These are phyloP conservation scores for Cornus controversa DNA, from an alignment of 148 eudicot species.

Conservation along the genomic window DNA sequence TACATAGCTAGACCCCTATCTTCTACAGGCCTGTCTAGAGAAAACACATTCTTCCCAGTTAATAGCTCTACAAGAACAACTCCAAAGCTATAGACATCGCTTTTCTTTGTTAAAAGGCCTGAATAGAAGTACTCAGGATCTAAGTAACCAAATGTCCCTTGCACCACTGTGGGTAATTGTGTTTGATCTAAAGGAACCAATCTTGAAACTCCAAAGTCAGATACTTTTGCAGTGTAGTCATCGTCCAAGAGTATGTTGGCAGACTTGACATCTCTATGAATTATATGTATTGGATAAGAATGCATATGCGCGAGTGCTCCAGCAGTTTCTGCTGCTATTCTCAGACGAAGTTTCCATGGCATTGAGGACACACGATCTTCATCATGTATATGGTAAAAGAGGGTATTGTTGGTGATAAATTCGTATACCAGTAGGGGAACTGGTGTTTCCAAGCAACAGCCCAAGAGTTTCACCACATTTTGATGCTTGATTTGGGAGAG, in stretches of 20 bases:
- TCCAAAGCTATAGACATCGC: conserved; percentile 17
- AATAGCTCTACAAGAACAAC: conserved; percentile 22
- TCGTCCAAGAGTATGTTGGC: conserved; percentile 21
- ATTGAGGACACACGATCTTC: background rate
- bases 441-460: conserved; percentile 4
- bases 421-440: conserved; percentile 17
- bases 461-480: background rate
- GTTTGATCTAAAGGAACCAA: conserved; percentile 12
- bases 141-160: conserved; percentile 23
- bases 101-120: conserved; percentile 17
- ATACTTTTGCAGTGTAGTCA: conserved; percentile 17
- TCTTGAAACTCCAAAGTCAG: conserved; percentile 25
- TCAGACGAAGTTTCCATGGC: background rate
- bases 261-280: conserved; percentile 24
- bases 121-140: conserved; percentile 25
- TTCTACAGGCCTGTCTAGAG: background rate
- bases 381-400: conserved; percentile 16
- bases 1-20: conserved; percentile 1
- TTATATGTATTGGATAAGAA: conserved; percentile 7
- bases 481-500: background rate
- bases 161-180: conserved; percentile 21
- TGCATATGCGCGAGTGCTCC: conserved; percentile 24
- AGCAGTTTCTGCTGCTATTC: conserved; percentile 19
- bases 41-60: conserved; percentile 17
- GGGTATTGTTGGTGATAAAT: conserved; percentile 16